Evolutionary conservation across 1,284 basidiomycete species (phyloP), one percentile per base, ranked within the genome.

Genomic region (Ceratobasidium sp.): DNA sequence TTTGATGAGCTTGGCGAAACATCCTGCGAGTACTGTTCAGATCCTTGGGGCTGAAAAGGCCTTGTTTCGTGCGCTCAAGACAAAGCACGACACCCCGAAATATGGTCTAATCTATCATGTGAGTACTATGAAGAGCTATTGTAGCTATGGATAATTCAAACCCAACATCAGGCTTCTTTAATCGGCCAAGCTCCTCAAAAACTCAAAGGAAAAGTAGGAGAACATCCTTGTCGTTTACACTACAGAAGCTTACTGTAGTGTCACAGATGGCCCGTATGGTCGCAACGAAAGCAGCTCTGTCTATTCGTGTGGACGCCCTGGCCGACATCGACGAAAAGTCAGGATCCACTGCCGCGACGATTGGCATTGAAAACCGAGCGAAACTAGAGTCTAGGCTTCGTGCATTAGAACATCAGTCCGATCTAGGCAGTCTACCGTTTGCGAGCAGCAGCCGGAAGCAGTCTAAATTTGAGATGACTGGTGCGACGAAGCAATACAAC

Each of bases 41-140:
- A 98, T 99, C 77, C 87, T 99, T 40, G 96, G 96, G 78, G 97
- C 97, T 16, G 96, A 99, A 83, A 99, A 99, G 84, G 96, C 96
- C 7, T 86, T 99, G 61, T 99, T 99, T 88, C 86, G 97, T 75
- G 97, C 96, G 3, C 85, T 99, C 76, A 99, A 99, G 84, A 98
- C 97, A 73, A 99, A 98, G 83, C 95, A 98, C 79, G 95, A 98
- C 83, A 98, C 96, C 73, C 96, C 96, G 61, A 99, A 99, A 83
- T 98, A 98, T 79, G 96, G 95, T 77, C 85, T 98, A 62, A 97
- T 98, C 78, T 98, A 96, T 83, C 96, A 98, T 83, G 92, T 92
- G 80, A 51, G 87, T 84, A 2, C 36, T 36, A 8, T 25, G 2
- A 21, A 53, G 58, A 51, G 72, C 5, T 72, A 46, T 18, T 18